phyloP scores from a whole-genome alignment of 2,329 filamentous ascomycete genomes.

The Myriosclerotinia duriaeana region DNA sequence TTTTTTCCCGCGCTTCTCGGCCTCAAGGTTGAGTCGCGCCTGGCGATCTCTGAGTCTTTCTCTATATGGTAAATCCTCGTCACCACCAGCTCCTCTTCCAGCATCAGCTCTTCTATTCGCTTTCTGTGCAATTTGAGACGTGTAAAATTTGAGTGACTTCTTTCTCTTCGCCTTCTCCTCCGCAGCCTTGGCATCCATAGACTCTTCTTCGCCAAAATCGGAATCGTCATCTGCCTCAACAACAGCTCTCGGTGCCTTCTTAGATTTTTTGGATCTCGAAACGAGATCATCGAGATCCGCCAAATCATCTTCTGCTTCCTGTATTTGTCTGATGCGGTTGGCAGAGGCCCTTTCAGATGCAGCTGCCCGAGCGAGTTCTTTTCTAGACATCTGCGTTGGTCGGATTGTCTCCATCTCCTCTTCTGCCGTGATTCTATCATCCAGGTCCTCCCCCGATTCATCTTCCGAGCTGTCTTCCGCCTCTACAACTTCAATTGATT shows the following conservation, averaged over 20 bases:
- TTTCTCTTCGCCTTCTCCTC: conserved; percentile 87
- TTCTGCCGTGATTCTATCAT: conserved; percentile 32
- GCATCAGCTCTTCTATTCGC: conserved; percentile 77
- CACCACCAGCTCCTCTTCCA: conserved; percentile 72
- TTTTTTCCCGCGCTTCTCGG: conserved; percentile 76
- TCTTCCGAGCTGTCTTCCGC: conserved; percentile 40
- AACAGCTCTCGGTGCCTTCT: conserved; percentile 43
- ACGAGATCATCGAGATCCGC: conserved; percentile 41
- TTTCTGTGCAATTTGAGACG: conserved; percentile 94
- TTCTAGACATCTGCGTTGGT: conserved; percentile 34
- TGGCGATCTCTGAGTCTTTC: conserved; percentile 86
- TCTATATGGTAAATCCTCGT: conserved; percentile 80
- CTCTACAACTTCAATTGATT: conserved; percentile 53
- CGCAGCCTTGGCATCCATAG: conserved; percentile 72
- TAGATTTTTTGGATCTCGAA: conserved; percentile 33
- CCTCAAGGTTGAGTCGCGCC: conserved; percentile 82
- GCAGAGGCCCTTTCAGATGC: conserved; percentile 42
- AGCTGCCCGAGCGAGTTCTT: conserved; percentile 43
- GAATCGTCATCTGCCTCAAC: conserved; percentile 71
- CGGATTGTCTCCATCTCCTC: conserved; percentile 10
- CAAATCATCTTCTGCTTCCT: conserved; percentile 46
- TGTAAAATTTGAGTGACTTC: conserved; percentile 95
- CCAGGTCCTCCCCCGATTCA: conserved; percentile 32
- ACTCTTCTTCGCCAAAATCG: conserved; percentile 90
- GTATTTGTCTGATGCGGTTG: conserved; percentile 40